phyloP scores from a whole-genome alignment of 345 rosid genomes.

The Moricandia moricandioides region DNA sequence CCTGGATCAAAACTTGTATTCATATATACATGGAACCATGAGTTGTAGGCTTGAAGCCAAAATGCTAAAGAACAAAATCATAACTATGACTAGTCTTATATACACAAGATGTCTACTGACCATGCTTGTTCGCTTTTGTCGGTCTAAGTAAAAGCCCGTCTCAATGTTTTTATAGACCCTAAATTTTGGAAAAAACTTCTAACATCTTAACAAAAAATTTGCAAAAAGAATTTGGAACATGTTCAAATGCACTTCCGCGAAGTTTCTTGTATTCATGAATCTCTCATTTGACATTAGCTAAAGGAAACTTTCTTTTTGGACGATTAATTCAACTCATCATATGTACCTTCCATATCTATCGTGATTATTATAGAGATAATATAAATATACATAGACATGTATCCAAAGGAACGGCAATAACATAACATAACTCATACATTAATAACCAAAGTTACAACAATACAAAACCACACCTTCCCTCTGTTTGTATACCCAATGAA shows the following conservation, averaged over 20 bases:
- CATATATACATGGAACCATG: constrained; percentile 25
- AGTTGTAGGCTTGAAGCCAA: constrained; percentile 19
- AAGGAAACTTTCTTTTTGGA: constrained; percentile 5
- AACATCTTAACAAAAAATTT: too few relatives aligned
- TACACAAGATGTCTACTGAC: not conserved
- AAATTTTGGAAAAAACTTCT: not conserved
- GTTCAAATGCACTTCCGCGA: not conserved
- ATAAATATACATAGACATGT: not conserved
- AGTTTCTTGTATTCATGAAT: constrained; percentile 3
- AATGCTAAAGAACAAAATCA: constrained; percentile 29
- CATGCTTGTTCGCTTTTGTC: constrained; percentile 21
- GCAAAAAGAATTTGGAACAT: too few relatives aligned
- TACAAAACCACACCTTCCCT: constrained; percentile 30
- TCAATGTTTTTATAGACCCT: too few relatives aligned
- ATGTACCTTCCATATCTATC: not conserved
- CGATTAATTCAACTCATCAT: constrained; percentile 7
- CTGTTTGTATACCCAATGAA: constrained; percentile 35
- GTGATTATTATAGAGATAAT: not conserved
- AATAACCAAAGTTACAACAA: constrained; percentile 27
- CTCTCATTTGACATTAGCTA: constrained; percentile 14
- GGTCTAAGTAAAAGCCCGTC: not conserved
- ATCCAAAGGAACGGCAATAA: constrained; percentile 17
- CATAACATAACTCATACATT: constrained; percentile 32
- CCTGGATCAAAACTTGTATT: constrained; percentile 24
- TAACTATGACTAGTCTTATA: constrained; percentile 4